Conservation (phyloP, 1,284 basidiomycete species). For the Naganishia liquefaciens region DNA sequence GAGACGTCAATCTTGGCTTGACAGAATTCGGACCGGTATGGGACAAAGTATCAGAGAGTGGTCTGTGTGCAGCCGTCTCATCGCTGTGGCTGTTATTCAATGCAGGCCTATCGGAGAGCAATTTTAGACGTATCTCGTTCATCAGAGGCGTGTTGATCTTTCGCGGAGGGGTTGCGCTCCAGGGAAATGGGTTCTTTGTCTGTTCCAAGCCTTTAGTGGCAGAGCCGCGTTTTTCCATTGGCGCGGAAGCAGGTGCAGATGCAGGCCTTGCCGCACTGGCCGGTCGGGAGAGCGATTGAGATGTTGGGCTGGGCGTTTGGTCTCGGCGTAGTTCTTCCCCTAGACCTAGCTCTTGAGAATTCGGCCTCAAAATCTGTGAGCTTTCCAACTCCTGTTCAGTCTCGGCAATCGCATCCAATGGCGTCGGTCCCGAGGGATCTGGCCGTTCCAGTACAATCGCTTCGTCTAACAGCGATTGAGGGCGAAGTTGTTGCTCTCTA, state of each 20-base stretch:
- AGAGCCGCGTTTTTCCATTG: no score
- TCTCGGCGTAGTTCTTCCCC: neutral
- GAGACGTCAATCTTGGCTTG: conserved; percentile 7
- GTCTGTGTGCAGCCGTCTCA: no score
- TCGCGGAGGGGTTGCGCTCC: conserved; percentile 1
- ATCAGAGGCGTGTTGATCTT: neutral
- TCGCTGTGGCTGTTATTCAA: neutral
- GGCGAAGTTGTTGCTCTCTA: no score
- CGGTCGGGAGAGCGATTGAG: neutral
- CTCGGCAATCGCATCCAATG: neutral
- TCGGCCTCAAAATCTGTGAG: neutral
- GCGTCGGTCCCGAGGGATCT: neutral
- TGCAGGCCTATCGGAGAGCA: conserved; percentile 7
- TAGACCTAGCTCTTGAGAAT: neutral
- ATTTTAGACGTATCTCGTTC: conserved; percentile 3
- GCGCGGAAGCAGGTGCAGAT: no score
- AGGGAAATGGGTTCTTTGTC: neutral
- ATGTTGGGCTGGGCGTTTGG: neutral
- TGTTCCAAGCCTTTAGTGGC: no score
- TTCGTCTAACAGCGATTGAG: no score
- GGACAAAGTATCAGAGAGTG: no score
- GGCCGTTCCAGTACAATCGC: no score
- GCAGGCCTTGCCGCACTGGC: neutral
- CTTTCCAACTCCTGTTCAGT: neutral
- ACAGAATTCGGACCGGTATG: neutral